A percentile compares a stretch with the other conserved stretches of the same genome.
phyloP scores from a whole-genome alignment of 2,329 filamentous ascomycete species.

The Alternaria rosae region DNA sequence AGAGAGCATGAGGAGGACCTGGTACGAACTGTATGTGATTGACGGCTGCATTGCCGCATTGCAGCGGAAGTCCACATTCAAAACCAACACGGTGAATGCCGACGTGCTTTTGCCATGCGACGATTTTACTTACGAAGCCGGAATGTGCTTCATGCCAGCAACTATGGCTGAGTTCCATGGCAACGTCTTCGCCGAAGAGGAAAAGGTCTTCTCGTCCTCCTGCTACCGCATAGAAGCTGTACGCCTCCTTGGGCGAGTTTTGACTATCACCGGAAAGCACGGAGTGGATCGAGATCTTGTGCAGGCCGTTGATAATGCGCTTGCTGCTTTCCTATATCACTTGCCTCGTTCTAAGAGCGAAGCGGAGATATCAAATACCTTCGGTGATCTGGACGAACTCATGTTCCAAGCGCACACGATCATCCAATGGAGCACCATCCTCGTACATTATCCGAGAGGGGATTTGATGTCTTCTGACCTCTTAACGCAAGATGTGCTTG shows the following conservation, averaged over 20 bases:
- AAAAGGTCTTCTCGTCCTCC: constrained; percentile 78
- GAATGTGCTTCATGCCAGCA: constrained; percentile 19
- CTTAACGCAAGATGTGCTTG: constrained; percentile 16
- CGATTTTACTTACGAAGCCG: constrained; percentile 65
- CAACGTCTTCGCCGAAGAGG: constrained; percentile 71
- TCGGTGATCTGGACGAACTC: constrained; percentile 79
- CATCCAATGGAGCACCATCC: constrained; percentile 47
- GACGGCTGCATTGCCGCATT: constrained; percentile 83
- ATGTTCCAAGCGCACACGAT: constrained; percentile 89
- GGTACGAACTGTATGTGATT: constrained; percentile 81
- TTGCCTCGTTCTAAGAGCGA: constrained; percentile 70
- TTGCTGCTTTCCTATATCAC: constrained; percentile 78
- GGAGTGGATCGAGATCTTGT: constrained; percentile 48
- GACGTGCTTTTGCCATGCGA: constrained; percentile 80
- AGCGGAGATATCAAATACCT: constrained; percentile 69
- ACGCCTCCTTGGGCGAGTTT: constrained; percentile 75
- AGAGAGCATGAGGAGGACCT: constrained; percentile 83
- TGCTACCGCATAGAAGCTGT: constrained; percentile 81
- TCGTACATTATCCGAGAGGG: constrained; percentile 26
- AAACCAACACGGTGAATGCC: constrained; percentile 68
- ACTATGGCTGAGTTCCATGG: constrained; percentile 78
- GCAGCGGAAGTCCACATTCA: constrained; percentile 71
- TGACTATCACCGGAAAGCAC: constrained; percentile 54
- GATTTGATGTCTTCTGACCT: constrained; percentile 16
- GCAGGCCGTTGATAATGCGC: constrained; percentile 64